Evolutionary conservation across 1,284 basidiomycete genomes (phyloP), one percentile per base, ranked within the genome.

Genomic region (Naganishia liquefaciens): DNA sequence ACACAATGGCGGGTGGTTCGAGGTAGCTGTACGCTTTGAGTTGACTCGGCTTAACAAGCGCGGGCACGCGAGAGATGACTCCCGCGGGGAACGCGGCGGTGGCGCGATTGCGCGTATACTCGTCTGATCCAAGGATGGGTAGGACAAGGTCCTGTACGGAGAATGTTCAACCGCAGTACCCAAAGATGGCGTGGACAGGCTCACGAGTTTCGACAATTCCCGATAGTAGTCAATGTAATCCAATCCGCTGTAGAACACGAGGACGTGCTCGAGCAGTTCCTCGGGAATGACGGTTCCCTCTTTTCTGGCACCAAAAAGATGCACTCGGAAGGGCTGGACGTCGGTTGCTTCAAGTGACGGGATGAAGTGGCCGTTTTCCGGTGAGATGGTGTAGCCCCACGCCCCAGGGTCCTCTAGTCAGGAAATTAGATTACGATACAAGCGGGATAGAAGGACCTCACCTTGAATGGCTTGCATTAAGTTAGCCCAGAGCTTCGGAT

Each of bases 51-150:
- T 25, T 58, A n/a, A 58, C 55, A 2, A 58, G 44, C 28, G 44
- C 46, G 4, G 55, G 55, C 23, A 58, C 55, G n/a, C 43, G 55
- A 13, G 44, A 30, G 27, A 58, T 47, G 30, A 58, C 27, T 21
- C 55, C 55, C 4, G 55, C 55, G 21, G 55, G 55, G 30, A 58
- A 58, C 5, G 55, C 55, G 25, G 55, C 55, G 28, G 55, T 58
- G 9, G 55, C 55, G 6, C 55, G 43, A n/a, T 37, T 37, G n/a
- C 30, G 13, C 2, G 30, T 46, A 44, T 58, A 58, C 33, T 58
- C 55, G 4, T 49, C 44, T 10, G 21, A n/a, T 15, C 43, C 27
- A 6, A 58, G 28, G 30, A 58, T 47, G 15, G 55, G 55, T 21
- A 58, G 44, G 23, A 58, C 21, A 7, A 58, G 30, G 25, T 58